Base-by-base conservation (phyloP, 805 yeast species). In the Starmerella geochares region DNA sequence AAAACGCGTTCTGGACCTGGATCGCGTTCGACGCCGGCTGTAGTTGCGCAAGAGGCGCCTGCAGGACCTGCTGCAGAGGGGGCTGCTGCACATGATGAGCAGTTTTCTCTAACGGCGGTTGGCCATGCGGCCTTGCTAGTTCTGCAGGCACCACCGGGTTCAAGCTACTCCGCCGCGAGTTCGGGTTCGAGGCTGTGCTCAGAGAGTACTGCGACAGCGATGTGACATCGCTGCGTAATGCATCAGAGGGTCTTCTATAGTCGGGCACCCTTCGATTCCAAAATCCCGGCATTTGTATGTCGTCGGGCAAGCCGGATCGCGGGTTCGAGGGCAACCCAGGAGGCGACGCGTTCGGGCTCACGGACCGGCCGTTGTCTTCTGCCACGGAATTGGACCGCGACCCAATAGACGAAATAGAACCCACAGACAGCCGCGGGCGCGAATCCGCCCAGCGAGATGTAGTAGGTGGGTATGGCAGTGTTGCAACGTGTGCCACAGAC, bases 151-250 rank as follows among this genome's bases (percentile, higher is more conserved):
- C 36, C 31, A 14, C 28, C 3, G 52, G 49, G 35, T 44, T 45
- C 16, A 48, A 10, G 36, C 52, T 48, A 23, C 42, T 43, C 9
- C 53, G 47, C 23, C 56, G 52, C 24, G 56, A 51, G 4, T 20
- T 13, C 7, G 54, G 37, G 37, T 45, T 33, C 24, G 51, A 16
- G 17, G 40, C 41, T 13, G 38, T 37, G 17, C 38, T 36, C 37
- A 55, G 48, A 21, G 59, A 56, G 43, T 54, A 55, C 40, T 52
- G 56, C 16, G 54, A 50, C 39, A 57, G 47, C 25, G 57, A 54
- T 14, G 55, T 51, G 24, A 50, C 49, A 35, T 54, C 57, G 17
- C 35, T 16, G 35, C 42, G 40, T 17, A 19, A 13, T 36, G 49
- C 33, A 31, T 54, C 55, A 11, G 47, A 13, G 13, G 49, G 47